Conservation (phyloP, 192 early-diverging fungal species). For the Podila minutissima region DNA sequence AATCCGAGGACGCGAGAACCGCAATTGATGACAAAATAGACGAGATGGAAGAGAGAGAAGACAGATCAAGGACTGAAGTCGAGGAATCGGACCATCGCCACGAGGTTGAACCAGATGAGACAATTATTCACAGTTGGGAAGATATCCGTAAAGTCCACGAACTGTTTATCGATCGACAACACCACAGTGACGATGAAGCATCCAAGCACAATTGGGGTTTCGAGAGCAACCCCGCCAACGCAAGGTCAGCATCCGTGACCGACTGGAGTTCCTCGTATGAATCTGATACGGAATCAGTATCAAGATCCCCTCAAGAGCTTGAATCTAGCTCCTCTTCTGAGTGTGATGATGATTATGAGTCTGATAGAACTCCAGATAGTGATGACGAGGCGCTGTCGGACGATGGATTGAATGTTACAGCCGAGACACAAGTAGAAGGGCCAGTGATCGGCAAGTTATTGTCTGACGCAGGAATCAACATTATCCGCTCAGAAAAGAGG, state of each 20-base stretch:
- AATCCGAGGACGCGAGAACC: slow-evolving; percentile 14
- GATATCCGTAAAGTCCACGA: too few relatives aligned
- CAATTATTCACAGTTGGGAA: too few relatives aligned
- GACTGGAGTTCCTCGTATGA: background rate
- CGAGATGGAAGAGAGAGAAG: background rate
- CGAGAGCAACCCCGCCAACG: too few relatives aligned
- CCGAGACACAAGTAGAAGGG: background rate
- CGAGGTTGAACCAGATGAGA: too few relatives aligned
- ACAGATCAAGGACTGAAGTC: too few relatives aligned
- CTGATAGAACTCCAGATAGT: slow-evolving; percentile 5
- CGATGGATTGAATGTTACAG: background rate
- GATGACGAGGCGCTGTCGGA: background rate
- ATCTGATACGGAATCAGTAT: background rate
- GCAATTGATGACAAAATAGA: slow-evolving; percentile 5
- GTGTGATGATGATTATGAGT: background rate
- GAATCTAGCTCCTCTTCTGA: background rate
- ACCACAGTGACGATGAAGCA: too few relatives aligned
- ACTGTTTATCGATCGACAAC: too few relatives aligned
- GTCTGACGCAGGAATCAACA: slow-evolving; percentile 2
- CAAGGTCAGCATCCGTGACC: background rate
- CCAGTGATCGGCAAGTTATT: background rate
- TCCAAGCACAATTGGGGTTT: too few relatives aligned
- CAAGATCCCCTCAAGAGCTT: background rate
- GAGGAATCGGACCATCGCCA: too few relatives aligned
- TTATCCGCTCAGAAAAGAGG: slow-evolving; percentile 10